These are phyloP conservation scores for Penicillium thymicola DNA, from an alignment of 2,329 filamentous ascomycete species.

Conservation along the genomic window DNA sequence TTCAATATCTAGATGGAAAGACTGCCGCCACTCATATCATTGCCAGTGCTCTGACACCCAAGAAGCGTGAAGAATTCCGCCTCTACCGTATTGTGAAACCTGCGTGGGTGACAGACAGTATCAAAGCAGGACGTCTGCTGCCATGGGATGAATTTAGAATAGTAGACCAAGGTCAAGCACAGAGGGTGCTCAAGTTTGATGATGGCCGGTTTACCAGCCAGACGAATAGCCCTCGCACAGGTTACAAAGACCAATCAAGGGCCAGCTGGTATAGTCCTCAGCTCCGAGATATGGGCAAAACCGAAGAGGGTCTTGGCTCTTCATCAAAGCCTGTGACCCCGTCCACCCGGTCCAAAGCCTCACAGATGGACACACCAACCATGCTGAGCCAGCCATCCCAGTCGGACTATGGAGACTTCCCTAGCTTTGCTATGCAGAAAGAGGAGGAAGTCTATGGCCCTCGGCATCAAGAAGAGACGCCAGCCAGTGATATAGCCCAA, in stretches of 20 bases:
- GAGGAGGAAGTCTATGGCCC: not conserved
- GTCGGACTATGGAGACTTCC: conserved; percentile 44
- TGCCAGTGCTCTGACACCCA: conserved; percentile 82
- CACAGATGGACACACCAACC: conserved; percentile 21
- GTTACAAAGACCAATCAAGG: conserved; percentile 79
- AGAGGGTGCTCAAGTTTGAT: conserved; percentile 69
- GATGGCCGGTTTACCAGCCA: conserved; percentile 66
- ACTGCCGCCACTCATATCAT: conserved; percentile 96
- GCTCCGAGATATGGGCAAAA: conserved; percentile 47
- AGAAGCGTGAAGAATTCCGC: conserved; percentile 85
- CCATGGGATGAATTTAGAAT: conserved; percentile 85
- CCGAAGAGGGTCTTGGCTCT: conserved; percentile 20
- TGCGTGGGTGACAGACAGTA: conserved; percentile 88
- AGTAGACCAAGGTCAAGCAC: conserved; percentile 76
- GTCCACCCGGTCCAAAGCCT: conserved; percentile 14
- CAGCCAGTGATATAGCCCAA: not conserved
- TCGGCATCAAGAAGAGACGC: not conserved
- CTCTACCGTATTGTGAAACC: conserved; percentile 91
- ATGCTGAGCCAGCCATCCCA: conserved; percentile 33
- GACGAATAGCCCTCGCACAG: conserved; percentile 55
- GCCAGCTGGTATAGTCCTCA: conserved; percentile 79
- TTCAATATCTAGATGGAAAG: conserved; percentile 93
- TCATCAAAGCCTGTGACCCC: not conserved
- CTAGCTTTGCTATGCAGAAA: conserved; percentile 24
- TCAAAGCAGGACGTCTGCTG: conserved; percentile 73